Evolutionary conservation across 768 basidiomycete species (phyloP).

Genomic region (Panellus pusillus): DNA sequence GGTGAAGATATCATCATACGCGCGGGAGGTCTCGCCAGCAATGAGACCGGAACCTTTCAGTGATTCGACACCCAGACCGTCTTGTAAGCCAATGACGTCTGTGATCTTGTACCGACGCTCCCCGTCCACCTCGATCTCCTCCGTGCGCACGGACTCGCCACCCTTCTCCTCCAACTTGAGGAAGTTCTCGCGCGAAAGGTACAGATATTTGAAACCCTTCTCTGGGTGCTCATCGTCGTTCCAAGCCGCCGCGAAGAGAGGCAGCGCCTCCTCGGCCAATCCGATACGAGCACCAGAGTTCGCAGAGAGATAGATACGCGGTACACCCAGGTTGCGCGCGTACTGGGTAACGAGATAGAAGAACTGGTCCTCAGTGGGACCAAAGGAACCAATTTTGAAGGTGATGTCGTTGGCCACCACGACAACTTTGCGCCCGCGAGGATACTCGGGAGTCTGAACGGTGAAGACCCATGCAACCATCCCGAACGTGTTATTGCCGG

Average conservation of each 20-base stretch:
- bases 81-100: slow-evolving; percentile 94
- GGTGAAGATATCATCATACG: slow-evolving; percentile 99
- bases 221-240: slow-evolving; percentile 78
- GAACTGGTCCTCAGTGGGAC: slow-evolving; percentile 93
- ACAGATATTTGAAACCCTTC: slow-evolving; percentile 95
- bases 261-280: slow-evolving; percentile 87
- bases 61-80: slow-evolving; percentile 96
- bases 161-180: slow-evolving; percentile 89
- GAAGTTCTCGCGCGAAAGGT: slow-evolving; percentile 90
- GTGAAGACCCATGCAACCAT: slow-evolving; percentile 99
- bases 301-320: slow-evolving; percentile 96
- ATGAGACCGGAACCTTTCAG: slow-evolving; percentile 96
- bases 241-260: slow-evolving; percentile 91
- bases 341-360: slow-evolving; percentile 95
- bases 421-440: slow-evolving; percentile 81
- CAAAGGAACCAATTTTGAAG: slow-evolving; percentile 97
- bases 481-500: slow-evolving; percentile 92
- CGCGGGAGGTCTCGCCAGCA: slow-evolving; percentile 96
- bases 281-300: slow-evolving; percentile 99
- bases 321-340: slow-evolving; percentile 83
- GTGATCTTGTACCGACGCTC: slow-evolving; percentile 93
- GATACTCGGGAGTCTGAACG: slow-evolving; percentile 89
- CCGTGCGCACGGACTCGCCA: slow-evolving; percentile 71
- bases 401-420: slow-evolving; percentile 98
- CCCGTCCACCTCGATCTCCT: slow-evolving; percentile 82